Evolutionary conservation across 805 yeast genomes (phyloP), one percentile per base, ranked within the genome.

Genomic region (Starmerella powellii): DNA sequence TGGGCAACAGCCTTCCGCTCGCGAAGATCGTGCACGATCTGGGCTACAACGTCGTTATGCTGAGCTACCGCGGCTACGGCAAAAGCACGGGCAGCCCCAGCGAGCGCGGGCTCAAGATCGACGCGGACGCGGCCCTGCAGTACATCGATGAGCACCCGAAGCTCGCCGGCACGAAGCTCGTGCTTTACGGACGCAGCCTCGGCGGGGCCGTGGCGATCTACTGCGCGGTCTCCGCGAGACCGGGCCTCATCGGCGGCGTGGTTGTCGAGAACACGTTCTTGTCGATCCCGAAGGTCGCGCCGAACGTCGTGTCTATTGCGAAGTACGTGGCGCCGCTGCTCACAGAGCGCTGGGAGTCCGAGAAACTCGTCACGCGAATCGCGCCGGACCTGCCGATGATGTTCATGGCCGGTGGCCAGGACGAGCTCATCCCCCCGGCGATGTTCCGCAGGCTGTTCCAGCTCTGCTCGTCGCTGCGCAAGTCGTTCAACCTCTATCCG

Each of bases 191-290:
- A 2, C 68, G 96, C 38, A 83, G 95, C 8, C 64, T 88, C 11
- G 98, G 98, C 28, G 97, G 97, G 3, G 98, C 97, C 0, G 95
- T 83, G 28, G 85, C 93, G 6, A 72, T 86, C 16, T 81, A 85
- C 61, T 71, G 85, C 40, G 86, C 91, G 0, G 68, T 84, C 2
- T 47, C 54, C 12, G 47, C 57, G 2, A 68, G 68, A 18, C 72
- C 69, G 53, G 53, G 60, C 1, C 45, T 66, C 24, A 64, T 84
- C 12, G 67, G 68, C 41, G 95, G 80, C 1, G 52, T 87, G 8
- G 70, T 91, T 2, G 60, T 88, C 28, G 98, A 88, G 55, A 88
- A 88, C 59, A 85, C 97, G 1, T 88, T 88, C 48, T 62, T 84
- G 39, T 74, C 79, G 40, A 72, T 88, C 15, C 71, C 78, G 6